phyloP scores from a whole-genome alignment of 1,284 basidiomycete species.

The Prillingera fragicola region DNA sequence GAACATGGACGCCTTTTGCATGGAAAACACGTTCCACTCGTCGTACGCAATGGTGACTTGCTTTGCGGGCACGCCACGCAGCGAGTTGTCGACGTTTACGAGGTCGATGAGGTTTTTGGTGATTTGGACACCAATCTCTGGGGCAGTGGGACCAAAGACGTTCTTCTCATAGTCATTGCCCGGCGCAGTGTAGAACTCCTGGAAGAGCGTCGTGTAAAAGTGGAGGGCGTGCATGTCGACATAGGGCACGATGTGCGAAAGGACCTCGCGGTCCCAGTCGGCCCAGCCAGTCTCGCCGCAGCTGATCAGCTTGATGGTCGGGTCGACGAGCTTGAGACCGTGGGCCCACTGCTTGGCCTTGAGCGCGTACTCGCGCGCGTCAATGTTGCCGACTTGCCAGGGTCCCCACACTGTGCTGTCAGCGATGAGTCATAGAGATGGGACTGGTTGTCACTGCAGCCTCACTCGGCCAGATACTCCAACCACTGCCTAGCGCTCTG shows the following conservation, averaged over 20 bases:
- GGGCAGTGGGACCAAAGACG: conserved; percentile 49
- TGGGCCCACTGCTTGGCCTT: conserved; percentile 62
- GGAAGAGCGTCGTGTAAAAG: conserved; percentile 31
- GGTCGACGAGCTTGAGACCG: conserved; percentile 58
- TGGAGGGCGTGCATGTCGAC: conserved; percentile 49
- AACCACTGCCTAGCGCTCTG: no score
- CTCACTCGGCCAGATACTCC: not conserved
- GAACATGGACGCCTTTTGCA: conserved; percentile 46
- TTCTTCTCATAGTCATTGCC: conserved; percentile 49
- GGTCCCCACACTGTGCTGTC: conserved; percentile 54
- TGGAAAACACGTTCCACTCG: conserved; percentile 41
- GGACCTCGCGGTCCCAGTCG: conserved; percentile 49
- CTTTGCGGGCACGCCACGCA: conserved; percentile 21
- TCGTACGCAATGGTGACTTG: conserved; percentile 54
- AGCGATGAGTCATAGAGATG: conserved; percentile 1
- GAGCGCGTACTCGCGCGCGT: conserved; percentile 57
- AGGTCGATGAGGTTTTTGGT: conserved; percentile 49
- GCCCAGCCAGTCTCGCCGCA: conserved; percentile 55
- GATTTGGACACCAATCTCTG: conserved; percentile 48
- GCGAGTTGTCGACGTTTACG: conserved; percentile 36
- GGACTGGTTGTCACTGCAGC: not conserved
- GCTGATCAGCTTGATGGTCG: conserved; percentile 56
- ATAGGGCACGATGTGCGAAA: conserved; percentile 35
- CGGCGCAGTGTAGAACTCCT: conserved; percentile 27
- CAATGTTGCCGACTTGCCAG: conserved; percentile 63